Evolutionary conservation across 352 stramenopile genomes (phyloP).

Genomic region (Globisporangium uncinulatum): DNA sequence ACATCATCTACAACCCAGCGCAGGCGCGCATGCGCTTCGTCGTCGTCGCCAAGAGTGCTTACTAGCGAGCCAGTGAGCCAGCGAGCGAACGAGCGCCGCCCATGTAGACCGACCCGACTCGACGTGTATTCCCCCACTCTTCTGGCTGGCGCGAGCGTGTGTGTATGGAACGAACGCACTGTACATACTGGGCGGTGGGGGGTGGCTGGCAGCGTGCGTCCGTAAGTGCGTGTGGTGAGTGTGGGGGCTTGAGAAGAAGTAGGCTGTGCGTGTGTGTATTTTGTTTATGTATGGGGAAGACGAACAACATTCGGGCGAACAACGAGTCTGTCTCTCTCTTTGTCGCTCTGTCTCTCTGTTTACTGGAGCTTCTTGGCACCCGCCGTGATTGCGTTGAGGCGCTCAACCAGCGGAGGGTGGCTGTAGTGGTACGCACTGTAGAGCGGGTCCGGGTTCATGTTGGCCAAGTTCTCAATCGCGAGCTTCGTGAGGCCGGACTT

Average conservation of each 20-base stretch:
- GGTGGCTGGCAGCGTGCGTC: neutral
- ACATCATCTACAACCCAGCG: conserved; percentile 80
- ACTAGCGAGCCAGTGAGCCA: conserved; percentile 14
- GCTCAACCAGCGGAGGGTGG: conserved; percentile 95
- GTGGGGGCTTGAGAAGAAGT: neutral
- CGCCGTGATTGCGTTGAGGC: conserved; percentile 89
- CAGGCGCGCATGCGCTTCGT: conserved; percentile 83
- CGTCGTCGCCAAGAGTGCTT: conserved; percentile 45
- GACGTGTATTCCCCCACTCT: too few species aligned
- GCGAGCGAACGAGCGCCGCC: neutral
- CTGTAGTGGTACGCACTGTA: conserved; percentile 97
- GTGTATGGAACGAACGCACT: too few species aligned
- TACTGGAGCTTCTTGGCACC: conserved; percentile 57
- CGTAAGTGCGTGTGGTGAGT: neutral
- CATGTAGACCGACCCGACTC: conserved; percentile 3
- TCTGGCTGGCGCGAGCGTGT: too few species aligned
- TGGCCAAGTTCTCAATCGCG: conserved; percentile 95
- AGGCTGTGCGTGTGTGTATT: conserved; percentile 5
- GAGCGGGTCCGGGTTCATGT: conserved; percentile 94
- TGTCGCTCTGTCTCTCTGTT: conserved; percentile 7
- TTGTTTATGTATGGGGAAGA: conserved; percentile 10
- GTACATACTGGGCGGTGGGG: neutral
- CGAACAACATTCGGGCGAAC: neutral
- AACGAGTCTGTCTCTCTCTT: conserved; percentile 2
- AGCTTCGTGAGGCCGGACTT: conserved; percentile 96